Evolutionary conservation across 2,329 filamentous ascomycete species (phyloP), one percentile per base, ranked within the genome.

Genomic region (Aureobasidium sp.): DNA sequence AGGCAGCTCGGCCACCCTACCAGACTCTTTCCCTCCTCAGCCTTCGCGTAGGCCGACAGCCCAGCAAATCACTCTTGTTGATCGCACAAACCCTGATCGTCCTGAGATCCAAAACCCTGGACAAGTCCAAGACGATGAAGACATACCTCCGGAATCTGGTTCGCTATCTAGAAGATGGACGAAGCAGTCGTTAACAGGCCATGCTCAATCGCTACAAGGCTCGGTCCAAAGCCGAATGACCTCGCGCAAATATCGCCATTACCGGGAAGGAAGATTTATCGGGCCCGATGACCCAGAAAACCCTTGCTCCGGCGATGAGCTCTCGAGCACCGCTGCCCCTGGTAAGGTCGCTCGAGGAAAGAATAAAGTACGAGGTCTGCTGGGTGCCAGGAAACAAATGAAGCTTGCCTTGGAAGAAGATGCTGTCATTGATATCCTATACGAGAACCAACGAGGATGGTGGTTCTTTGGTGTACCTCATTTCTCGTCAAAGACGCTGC

Each of bases 401-500:
- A 66, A 69, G 36, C 66, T 67, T 32, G 67, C 69, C 13, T 67
- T 72, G 27, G 75, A 77, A 17, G 71, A 74, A 27, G 73, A 77
- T 50, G 72, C 71, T 2, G 87, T 84, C 32, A 85, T 97, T 64
- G 94, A 99, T 66, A 84, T 97, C 5, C 80, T 99, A 0, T 97
- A 96, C 74, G 94, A 99, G 74, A 99, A 99, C 71, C 90, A 99
- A 76, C 84, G 94, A 63, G 94, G 94, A 12, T 87, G 85, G 43
- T 96, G 97, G 71, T 80, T 96, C 65, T 97, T 93, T 69, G 93
- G 94, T 32, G 83, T 92, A 13, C 87, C 92, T 0, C 82, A 95
- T n/a, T 99, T 97, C 78, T 96, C 92, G 1, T 83, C 86, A 8
- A 88, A 87, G 65, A 93, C 92, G 1, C 82, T 99, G 1, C 86